Base-by-base conservation (phyloP, 495 filamentous ascomycete genomes). In the Podospora comata region DNA sequence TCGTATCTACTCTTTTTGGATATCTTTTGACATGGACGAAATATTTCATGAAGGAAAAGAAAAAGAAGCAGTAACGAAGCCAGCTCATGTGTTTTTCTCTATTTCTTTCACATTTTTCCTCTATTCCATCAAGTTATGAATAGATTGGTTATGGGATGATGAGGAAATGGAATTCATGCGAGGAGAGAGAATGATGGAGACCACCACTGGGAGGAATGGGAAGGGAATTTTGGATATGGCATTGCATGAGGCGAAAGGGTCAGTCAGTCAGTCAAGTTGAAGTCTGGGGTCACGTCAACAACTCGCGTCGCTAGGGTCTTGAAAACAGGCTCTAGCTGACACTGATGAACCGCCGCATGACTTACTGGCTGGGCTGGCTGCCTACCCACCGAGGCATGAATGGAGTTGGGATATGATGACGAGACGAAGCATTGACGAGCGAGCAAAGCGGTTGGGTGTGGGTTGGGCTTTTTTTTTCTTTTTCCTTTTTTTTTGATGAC, bases 11-110 rank as follows among this genome's bases (percentile, higher is more conserved):
- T 59, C 27, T n/a, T 65, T 64, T 70, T 48, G 39, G 39, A 16
- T 13, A 13, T 65, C 23, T 67, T 58, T 60, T 55, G 32, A 70
- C 66, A 67, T 67, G 61, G 13, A 48, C 39, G 39, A 48, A 48
- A 48, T 11, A 48, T 48, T 48, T 48, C 39, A 48, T 48, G 39
- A 48, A 48, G 39, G 39, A 48, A 48, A 72, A 65, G 68, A 67
- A 71, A 61, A 61, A 20, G 67, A 74, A 69, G 66, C 68, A 76
- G 74, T 74, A 76, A 76, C 74, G 74, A 76, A 69, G 65, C 64
- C 71, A 70, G 64, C 30, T 32, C 30, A 62, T 65, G 56, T 75
- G 62, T 73, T 11, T 48, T 48, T 48, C 15, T 16, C 9, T 18
- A 2, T 48, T 11, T 48, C 13, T 48, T 3, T 48, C 39, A 11